phyloP scores from a whole-genome alignment of 306 rosid species.

The Fragaria iinumae region DNA sequence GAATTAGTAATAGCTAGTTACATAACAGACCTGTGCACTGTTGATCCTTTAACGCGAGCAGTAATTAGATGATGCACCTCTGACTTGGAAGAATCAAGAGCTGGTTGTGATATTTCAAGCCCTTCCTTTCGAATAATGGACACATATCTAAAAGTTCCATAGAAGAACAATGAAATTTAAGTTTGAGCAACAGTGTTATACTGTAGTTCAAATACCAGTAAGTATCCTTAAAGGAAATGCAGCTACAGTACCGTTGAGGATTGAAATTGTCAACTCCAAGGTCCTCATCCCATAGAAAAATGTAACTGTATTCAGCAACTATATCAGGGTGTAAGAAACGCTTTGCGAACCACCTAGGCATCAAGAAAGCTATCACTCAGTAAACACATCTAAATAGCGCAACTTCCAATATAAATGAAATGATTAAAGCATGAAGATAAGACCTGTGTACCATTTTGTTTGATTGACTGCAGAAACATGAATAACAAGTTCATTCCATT shows the following conservation, averaged over 20 bases:
- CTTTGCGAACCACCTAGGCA: conserved; percentile 94
- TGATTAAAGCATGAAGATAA: conserved; percentile 11
- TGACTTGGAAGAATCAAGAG: conserved; percentile 64
- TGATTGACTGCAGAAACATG: conserved; percentile 69
- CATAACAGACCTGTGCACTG: conserved; percentile 66
- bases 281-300: conserved; percentile 99
- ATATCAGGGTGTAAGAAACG: conserved; percentile 96
- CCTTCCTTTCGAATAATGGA: conserved; percentile 71
- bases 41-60: conserved; percentile 59
- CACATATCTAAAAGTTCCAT: conserved; percentile 45
- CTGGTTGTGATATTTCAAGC: conserved; percentile 92
- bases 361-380: conserved; percentile 18
- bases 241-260: conserved; percentile 55
- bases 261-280: conserved; percentile 81
- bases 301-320: conserved; percentile 68
- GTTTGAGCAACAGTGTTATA: background rate
- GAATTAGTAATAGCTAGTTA: background rate
- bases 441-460: conserved; percentile 64
- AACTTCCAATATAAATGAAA: background rate
- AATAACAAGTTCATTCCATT: conserved; percentile 59
- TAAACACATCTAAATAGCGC: conserved; percentile 12
- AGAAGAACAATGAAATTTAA: background rate
- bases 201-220: background rate
- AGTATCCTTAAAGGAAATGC: conserved; percentile 3
- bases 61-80: conserved; percentile 95